Percentiles rank a stretch among this genome's conserved stretches.
Evolutionary conservation across 306 rosid species (phyloP).

Genomic region (Dalbergia cultrata): DNA sequence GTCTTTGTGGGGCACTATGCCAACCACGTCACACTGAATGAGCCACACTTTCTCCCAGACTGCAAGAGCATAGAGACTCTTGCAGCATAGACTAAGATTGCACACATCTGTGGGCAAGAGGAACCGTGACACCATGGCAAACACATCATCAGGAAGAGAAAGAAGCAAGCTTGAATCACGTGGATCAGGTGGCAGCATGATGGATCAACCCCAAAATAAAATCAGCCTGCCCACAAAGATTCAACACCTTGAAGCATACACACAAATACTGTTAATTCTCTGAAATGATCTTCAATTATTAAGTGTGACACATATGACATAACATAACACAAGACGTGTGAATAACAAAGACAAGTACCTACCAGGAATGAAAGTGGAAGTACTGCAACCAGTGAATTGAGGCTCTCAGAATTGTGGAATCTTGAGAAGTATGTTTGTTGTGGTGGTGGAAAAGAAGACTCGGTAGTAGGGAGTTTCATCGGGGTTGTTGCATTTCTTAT

Average conservation of each 20-base stretch:
- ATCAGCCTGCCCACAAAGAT: constrained; percentile 15
- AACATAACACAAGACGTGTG: neutral
- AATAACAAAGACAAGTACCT: constrained; percentile 14
- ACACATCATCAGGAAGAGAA: constrained; percentile 69
- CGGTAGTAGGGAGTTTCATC: neutral
- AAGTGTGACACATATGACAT: no score
- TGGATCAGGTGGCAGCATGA: constrained; percentile 54
- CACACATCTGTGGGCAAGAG: constrained; percentile 73
- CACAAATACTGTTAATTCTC: constrained; percentile 12
- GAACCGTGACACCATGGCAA: constrained; percentile 59
- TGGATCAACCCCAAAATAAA: neutral
- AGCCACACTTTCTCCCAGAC: constrained; percentile 77
- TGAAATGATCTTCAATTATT: constrained; percentile 19
- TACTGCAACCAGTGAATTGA: neutral
- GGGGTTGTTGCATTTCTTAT: neutral
- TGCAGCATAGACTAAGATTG: constrained; percentile 71
- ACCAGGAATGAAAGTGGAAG: constrained; percentile 38
- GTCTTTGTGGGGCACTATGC: constrained; percentile 57
- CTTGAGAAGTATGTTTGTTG: neutral
- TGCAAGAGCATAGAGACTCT: constrained; percentile 54
- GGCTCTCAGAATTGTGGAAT: neutral
- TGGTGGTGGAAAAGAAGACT: no score
- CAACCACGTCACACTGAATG: constrained; percentile 67
- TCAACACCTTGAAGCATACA: neutral
- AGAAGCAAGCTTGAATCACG: constrained; percentile 62